These are phyloP conservation scores for Amoebophrya sp. DNA, from an alignment of 169 alveolate species.

Conservation along the genomic window DNA sequence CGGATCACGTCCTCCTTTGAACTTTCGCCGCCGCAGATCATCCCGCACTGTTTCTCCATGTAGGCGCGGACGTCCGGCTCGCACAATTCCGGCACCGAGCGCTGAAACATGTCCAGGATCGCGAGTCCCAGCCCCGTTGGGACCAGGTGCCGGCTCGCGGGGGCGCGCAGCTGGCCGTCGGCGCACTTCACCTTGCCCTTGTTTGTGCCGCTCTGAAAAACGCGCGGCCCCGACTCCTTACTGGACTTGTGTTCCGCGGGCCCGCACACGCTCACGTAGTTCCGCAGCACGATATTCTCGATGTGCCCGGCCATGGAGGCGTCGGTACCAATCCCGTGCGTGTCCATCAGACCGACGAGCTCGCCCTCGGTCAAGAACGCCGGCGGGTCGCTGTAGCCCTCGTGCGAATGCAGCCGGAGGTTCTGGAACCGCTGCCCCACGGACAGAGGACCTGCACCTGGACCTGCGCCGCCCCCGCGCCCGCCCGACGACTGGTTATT, in stretches of 20 bases:
- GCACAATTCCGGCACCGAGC: not conserved
- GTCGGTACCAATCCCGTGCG: conserved; percentile 89
- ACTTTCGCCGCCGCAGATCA: not conserved
- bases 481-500: too few relatives aligned
- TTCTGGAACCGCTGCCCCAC: too few relatives aligned
- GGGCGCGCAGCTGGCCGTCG: too few relatives aligned
- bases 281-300: conserved; percentile 83
- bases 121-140: not conserved
- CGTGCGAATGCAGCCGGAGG: not conserved
- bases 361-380: conserved; percentile 29
- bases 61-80: not conserved
- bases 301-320: conserved; percentile 95
- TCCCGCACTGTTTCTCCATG: not conserved
- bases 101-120: not conserved
- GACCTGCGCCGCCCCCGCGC: too few relatives aligned
- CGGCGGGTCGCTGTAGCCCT: not conserved
- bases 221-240: not conserved
- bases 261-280: conserved; percentile 52
- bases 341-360: conserved; percentile 80
- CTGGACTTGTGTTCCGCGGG: not conserved
- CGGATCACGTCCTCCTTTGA: not conserved
- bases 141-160: not conserved
- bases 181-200: not conserved
- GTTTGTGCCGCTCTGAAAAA: not conserved
- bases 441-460: too few relatives aligned